phyloP scores from a whole-genome alignment of 371 early-diverging fungal genomes.

The Nematocida displodere region DNA sequence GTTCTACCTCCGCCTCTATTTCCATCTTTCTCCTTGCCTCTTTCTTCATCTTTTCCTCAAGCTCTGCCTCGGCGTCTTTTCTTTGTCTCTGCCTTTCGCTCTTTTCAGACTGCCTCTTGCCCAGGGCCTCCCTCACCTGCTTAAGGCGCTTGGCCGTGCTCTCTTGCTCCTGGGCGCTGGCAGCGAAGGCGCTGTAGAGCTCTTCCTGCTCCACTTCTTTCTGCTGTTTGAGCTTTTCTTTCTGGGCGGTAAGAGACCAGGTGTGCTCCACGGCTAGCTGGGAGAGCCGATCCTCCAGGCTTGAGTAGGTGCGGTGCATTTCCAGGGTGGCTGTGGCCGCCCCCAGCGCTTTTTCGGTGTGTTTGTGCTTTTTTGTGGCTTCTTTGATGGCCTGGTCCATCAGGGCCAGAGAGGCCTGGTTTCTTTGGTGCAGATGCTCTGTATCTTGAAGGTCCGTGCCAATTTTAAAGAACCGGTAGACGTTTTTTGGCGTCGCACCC shows the following conservation, averaged over 20 bases:
- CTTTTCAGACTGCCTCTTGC: neutral
- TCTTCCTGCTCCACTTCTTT: constrained; percentile 24
- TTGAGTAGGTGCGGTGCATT: neutral
- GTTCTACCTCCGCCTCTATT: constrained; percentile 31
- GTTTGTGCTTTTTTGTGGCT: neutral
- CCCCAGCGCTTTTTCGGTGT: constrained; percentile 26
- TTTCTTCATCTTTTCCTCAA: neutral
- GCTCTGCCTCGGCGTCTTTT: neutral
- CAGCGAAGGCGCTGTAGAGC: neutral
- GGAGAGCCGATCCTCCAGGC: constrained; percentile 38
- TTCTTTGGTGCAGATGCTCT: constrained; percentile 49
- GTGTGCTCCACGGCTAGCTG: constrained; percentile 52
- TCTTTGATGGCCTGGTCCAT: constrained; percentile 35
- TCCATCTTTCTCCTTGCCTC: constrained; percentile 29
- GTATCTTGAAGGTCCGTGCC: constrained; percentile 64
- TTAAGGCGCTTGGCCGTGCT: neutral
- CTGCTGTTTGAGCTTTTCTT: constrained; percentile 11
- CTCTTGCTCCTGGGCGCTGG: constrained; percentile 8
- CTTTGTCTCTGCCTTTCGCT: neutral
- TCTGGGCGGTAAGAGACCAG: constrained; percentile 46
- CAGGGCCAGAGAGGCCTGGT: constrained; percentile 2
- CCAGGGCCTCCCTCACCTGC: constrained; percentile 3
- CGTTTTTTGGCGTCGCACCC: constrained; percentile 31
- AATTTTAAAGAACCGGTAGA: constrained; percentile 62
- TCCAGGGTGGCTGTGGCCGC: constrained; percentile 23